Percentiles rank a stretch among this genome's conserved stretches.
Evolutionary conservation across 345 rosid species (phyloP).

Genomic region (Populus simonii): DNA sequence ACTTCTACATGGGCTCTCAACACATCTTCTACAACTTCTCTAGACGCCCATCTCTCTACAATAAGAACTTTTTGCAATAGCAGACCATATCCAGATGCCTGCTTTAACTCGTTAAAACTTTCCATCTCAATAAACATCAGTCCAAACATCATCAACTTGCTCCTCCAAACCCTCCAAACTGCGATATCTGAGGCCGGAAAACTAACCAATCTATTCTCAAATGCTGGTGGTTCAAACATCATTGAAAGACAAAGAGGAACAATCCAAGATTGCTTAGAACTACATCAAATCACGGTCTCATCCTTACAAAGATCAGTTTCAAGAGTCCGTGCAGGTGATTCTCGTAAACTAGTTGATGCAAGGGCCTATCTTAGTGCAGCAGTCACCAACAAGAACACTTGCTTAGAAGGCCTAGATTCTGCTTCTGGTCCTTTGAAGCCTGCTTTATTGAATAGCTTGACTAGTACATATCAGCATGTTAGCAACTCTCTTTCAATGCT

Average conservation of each 20-base stretch:
- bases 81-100: conserved; percentile 68
- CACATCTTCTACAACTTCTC: conserved; percentile 30
- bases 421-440: conserved; percentile 68
- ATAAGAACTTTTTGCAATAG: conserved; percentile 47
- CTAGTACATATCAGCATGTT: conserved; percentile 58
- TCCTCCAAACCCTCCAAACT: conserved; percentile 59
- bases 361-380: conserved; percentile 72
- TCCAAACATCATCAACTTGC: conserved; percentile 51
- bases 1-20: conserved; percentile 19
- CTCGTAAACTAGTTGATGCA: conserved; percentile 48
- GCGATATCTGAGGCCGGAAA: conserved; percentile 66
- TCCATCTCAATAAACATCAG: conserved; percentile 64
- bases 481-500: conserved; percentile 75
- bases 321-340: conserved; percentile 30
- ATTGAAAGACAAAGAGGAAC: conserved; percentile 75
- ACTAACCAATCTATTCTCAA: conserved; percentile 46
- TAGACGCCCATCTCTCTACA: conserved; percentile 32
- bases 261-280: conserved; percentile 73
- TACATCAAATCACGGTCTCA: conserved; percentile 62
- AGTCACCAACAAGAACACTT: conserved; percentile 80
- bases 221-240: conserved; percentile 31
- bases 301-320: conserved; percentile 49
- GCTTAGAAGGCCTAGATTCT: conserved; percentile 72
- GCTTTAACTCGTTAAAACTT: conserved; percentile 60
- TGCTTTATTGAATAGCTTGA: conserved; percentile 42